Base-by-base conservation (phyloP, 2,329 filamentous ascomycete genomes). In the Cladosporium sp. region DNA sequence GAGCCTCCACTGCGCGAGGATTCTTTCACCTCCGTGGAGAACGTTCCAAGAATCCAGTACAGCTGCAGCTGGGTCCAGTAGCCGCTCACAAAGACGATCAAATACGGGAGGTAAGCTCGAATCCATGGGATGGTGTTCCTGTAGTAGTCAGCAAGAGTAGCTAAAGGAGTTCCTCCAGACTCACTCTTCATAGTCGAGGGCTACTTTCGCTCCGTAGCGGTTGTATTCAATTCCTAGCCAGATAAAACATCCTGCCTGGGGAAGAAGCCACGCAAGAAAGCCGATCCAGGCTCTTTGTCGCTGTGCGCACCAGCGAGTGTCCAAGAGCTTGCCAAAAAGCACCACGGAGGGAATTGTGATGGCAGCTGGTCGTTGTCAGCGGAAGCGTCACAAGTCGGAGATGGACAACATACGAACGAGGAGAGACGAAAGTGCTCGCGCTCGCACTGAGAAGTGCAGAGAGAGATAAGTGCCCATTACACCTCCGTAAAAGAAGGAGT, bases 401-500 rank as follows among this genome's bases (percentile, higher is more conserved):
- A 40, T 5, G 15, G 38, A 36, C n/a, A n/a, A 65, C 66, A 63
- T 65, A 66, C 69, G 70, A 22, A 66, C 65, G 30, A 73, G 62
- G 7, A 72, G 68, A 11, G 71, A 67, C 3, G 71, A 72, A 3
- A 71, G 51, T 4, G 69, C 70, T 25, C 71, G 70, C 2, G 71
- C 61, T 25, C 71, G 64, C 15, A 73, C 71, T 3, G 68, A 71
- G 59, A 73, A 72, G 58, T 72, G 70, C 5, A 70, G 59, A 1
- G 70, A 68, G 9, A 72, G 64, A 51, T 73, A 73, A 1, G 72
- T 74, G 2, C 72, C 71, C 69, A 73, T 69, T 1, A 69, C 72
- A 22, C 71, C 73, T 28, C 73, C 72, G 17, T 71, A 74, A 65
- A 75, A 75, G 66, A 74, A 75, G 2, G 72, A 73, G 63, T 74